A percentile compares a stretch with the other conserved stretches of the same genome.
Conservation (phyloP, 805 yeast species). For the Metschnikowia proteae region DNA sequence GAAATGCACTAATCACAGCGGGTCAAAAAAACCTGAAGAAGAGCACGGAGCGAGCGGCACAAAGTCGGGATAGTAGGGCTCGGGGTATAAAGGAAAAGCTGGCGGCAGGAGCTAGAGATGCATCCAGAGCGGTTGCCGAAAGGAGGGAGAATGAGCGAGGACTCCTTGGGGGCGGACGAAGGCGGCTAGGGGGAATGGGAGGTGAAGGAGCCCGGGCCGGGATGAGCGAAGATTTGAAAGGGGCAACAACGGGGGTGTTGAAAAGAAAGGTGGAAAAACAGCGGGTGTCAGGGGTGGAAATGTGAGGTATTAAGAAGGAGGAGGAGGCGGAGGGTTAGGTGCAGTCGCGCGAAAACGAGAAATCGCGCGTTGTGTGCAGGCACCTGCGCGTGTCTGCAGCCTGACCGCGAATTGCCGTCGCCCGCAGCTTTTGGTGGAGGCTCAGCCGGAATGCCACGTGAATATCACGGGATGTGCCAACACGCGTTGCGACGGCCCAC, state of each 20-base stretch:
- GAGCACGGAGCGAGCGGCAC: too few relatives aligned
- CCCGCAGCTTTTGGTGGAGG: neutral
- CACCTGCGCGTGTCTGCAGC: neutral
- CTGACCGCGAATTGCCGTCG: neutral
- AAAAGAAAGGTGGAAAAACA: neutral
- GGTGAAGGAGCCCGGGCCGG: neutral
- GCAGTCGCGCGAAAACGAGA: neutral
- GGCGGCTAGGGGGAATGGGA: neutral
- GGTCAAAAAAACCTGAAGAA: neutral
- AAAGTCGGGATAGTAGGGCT: neutral
- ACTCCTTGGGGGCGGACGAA: neutral
- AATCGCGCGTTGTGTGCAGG: neutral
- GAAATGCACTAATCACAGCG: conserved; percentile 3
- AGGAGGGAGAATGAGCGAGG: neutral
- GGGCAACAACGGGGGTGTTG: neutral
- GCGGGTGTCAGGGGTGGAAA: neutral
- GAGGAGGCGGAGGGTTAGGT: neutral
- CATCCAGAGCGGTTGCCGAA: conserved; percentile 1
- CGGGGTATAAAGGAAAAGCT: neutral
- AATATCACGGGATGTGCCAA: too few relatives aligned
- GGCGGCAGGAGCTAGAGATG: neutral
- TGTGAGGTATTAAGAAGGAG: conserved; percentile 3
- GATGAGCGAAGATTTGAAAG: neutral
- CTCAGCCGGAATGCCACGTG: too few relatives aligned
- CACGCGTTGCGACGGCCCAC: too few relatives aligned